Base-by-base conservation (phyloP, 495 filamentous ascomycete species). In the Cenococcum geophilum region DNA sequence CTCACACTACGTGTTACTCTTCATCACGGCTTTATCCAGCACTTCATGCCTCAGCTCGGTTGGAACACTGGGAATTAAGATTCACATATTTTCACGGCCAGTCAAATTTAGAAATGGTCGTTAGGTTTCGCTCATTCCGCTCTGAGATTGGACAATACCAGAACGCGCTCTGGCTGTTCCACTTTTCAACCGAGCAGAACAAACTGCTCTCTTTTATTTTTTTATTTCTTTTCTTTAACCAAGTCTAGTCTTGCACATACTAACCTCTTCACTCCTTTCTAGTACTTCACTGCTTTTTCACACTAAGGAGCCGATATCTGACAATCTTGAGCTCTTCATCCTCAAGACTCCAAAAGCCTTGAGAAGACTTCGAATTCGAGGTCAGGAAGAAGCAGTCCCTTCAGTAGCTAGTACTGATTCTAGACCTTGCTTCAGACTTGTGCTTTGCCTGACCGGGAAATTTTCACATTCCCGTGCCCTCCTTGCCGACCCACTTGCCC, bases 401-500 rank as follows among this genome's bases (percentile, higher is more conserved):
- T 16, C 40, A 18, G 18, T 45, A 45, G 18, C 40, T 45, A 4
- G 11, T 45, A 45, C 40, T 45, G 40, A 45, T 18, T 45, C 11
- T 18, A 23, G 22, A 47, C 55, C 66, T 62, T 65, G 23, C 62
- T 59, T 64, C 25, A 65, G 62, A 52, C 53, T 48, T 51, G 66
- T 65, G 59, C 54, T 65, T 59, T 21, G 49, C 66, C 51, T 55
- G 62, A 58, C 62, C 47, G 66, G 66, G 49, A 52, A 65, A 55
- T 60, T 48, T 57, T 50, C 49, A 42, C 62, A 68, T 68, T 68
- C 66, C 62, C 65, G 42, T 27, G 61, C 55, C 54, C 50, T n/a
- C 58, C 66, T 68, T 68, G 65, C 61, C 65, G 58, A 68, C 61
- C 55, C 50, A 55, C 53, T 50, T 27, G 57, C 51, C 63, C 18